A percentile compares a stretch with the other conserved stretches of the same genome.
Conservation (phyloP, 805 yeast genomes). For the Nakazawaea ernobii region DNA sequence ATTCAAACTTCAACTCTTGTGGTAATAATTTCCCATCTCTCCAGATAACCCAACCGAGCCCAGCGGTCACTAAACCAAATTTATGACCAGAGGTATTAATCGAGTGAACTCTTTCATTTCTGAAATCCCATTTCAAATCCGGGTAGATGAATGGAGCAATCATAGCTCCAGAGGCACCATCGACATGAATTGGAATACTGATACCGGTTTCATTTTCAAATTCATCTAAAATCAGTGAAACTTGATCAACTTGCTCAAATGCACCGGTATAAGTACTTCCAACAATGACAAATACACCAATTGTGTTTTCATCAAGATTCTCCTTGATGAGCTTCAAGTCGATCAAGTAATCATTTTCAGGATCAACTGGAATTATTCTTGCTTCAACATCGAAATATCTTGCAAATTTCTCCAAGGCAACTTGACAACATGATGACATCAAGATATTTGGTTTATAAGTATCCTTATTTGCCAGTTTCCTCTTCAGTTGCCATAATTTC, state of each 20-base stretch:
- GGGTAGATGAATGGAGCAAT: constrained; percentile 83
- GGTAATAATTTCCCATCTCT: constrained; percentile 61
- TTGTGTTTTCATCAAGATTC: constrained; percentile 82
- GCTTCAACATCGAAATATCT: constrained; percentile 90
- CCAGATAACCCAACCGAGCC: constrained; percentile 92
- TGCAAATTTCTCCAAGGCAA: constrained; percentile 91
- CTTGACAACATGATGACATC: constrained; percentile 93
- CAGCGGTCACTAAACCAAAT: constrained; percentile 86
- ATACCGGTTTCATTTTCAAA: constrained; percentile 61
- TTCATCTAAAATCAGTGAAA: constrained; percentile 61
- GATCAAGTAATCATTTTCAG: constrained; percentile 55
- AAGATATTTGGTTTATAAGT: constrained; percentile 70
- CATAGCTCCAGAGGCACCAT: constrained; percentile 90
- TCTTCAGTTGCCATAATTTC: constrained; percentile 75
- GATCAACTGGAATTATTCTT: constrained; percentile 63
- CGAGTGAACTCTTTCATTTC: constrained; percentile 67
- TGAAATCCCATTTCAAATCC: constrained; percentile 78
- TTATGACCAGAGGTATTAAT: constrained; percentile 92
- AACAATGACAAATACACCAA: constrained; percentile 81
- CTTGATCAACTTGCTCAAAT: constrained; percentile 67
- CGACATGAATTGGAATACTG: constrained; percentile 81
- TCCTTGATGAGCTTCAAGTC: constrained; percentile 56
- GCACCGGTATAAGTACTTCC: constrained; percentile 95
- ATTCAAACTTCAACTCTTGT: constrained; percentile 63
- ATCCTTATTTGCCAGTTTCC: constrained; percentile 54